phyloP scores from a whole-genome alignment of 345 rosid genomes.

The Combretum micranthum region DNA sequence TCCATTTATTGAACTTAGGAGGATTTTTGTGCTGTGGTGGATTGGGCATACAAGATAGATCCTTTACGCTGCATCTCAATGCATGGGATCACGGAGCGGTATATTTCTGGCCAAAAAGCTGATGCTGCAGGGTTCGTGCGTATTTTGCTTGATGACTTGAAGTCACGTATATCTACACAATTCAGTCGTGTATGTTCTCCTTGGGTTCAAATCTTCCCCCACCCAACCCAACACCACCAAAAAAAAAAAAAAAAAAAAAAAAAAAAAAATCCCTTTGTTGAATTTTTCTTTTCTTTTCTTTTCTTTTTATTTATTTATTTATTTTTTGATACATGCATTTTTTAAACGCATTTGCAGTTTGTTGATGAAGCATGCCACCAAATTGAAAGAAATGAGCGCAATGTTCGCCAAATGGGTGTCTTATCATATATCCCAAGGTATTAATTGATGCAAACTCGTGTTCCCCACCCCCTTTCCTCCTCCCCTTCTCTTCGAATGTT shows the following conservation, averaged over 20 bases:
- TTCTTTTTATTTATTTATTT: too few relatives aligned
- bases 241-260: too few relatives aligned
- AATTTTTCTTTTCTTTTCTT: too few relatives aligned
- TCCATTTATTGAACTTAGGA: slow-evolving; percentile 46
- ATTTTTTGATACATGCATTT: not conserved
- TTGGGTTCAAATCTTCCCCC: not conserved
- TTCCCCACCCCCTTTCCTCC: too few relatives aligned
- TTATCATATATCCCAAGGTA: slow-evolving; percentile 93
- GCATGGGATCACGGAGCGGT: slow-evolving; percentile 97
- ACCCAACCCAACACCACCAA: too few relatives aligned
- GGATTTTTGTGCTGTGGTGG: slow-evolving; percentile 97
- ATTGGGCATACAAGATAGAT: slow-evolving; percentile 99
- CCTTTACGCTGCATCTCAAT: slow-evolving; percentile 97
- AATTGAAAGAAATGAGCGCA: slow-evolving; percentile 91
- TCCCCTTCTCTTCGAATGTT: too few relatives aligned
- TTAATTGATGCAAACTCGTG: too few relatives aligned
- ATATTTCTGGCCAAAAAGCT: slow-evolving; percentile 98
- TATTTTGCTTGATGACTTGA: slow-evolving; percentile 88
- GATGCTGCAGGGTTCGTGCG: slow-evolving; percentile 99
- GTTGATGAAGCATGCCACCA: slow-evolving; percentile 98
- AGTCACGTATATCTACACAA: slow-evolving; percentile 88
- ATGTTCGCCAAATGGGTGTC: slow-evolving; percentile 82
- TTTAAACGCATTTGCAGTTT: slow-evolving; percentile 42
- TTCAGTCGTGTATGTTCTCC: slow-evolving; percentile 67
- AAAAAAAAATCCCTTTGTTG: too few relatives aligned